phyloP scores from a whole-genome alignment of 495 filamentous ascomycete species.

The Aspergillus bertholletiae region DNA sequence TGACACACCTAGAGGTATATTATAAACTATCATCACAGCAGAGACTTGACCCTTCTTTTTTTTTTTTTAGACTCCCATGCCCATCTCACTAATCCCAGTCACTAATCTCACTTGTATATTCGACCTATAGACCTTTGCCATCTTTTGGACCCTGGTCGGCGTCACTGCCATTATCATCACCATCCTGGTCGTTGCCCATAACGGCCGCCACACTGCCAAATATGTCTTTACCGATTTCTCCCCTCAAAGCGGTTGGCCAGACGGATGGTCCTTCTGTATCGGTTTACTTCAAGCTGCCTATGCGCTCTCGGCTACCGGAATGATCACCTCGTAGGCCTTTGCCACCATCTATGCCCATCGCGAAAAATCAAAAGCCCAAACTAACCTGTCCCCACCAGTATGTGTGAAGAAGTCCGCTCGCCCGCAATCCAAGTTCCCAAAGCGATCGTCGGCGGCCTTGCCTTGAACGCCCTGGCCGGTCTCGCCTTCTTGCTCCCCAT shows the following conservation, averaged over 20 bases:
- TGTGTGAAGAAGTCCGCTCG: slow-evolving; percentile 60
- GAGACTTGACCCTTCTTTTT: too few relatives aligned
- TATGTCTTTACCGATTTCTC: slow-evolving; percentile 57
- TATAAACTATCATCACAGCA: too few relatives aligned
- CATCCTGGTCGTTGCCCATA: slow-evolving; percentile 48
- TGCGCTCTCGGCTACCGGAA: slow-evolving; percentile 48
- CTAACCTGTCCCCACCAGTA: slow-evolving; percentile 20
- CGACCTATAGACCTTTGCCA: slow-evolving; percentile 52
- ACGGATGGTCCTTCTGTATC: slow-evolving; percentile 53
- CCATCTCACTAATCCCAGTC: slow-evolving; percentile 27
- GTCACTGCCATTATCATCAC: slow-evolving; percentile 52
- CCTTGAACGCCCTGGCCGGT: slow-evolving; percentile 57
- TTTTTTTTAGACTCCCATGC: slow-evolving; percentile 9
- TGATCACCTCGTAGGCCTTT: slow-evolving; percentile 25
- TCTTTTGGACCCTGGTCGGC: slow-evolving; percentile 54
- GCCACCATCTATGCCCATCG: neutral
- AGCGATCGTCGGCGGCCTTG: slow-evolving; percentile 59
- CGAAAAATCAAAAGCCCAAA: neutral
- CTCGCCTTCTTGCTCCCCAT: slow-evolving; percentile 57
- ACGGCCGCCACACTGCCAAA: slow-evolving; percentile 34
- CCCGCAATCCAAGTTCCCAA: slow-evolving; percentile 57
- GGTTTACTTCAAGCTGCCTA: slow-evolving; percentile 53
- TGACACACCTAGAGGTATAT: slow-evolving; percentile 41
- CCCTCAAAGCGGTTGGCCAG: slow-evolving; percentile 46
- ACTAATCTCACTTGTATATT: slow-evolving; percentile 14